Percentiles rank a stretch among this genome's conserved stretches.
Conservation (phyloP, 202 grass and related monocot species). For the Elaeis oleifera region DNA sequence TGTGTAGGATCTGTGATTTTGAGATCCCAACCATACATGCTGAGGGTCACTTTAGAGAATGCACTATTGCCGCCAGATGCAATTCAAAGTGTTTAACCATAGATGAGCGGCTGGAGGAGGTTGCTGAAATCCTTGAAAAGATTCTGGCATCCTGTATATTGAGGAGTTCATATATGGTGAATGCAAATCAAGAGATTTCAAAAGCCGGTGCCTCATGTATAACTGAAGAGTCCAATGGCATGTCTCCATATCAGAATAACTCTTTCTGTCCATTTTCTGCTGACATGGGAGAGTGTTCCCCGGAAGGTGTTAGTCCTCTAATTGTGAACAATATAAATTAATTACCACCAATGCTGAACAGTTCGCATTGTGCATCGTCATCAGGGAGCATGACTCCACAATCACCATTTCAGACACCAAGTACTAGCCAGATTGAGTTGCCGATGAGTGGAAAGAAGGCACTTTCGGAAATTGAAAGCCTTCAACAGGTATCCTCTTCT, state of each 20-base stretch:
- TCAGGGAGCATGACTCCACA: conserved; percentile 48
- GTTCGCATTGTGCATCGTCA: conserved; percentile 22
- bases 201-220: conserved; percentile 32
- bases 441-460: conserved; percentile 53
- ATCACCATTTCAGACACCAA: conserved; percentile 58
- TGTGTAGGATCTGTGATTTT: conserved; percentile 91
- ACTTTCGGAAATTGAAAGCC: conserved; percentile 71
- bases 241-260: conserved; percentile 30
- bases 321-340: conserved; percentile 8
- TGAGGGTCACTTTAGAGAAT: conserved; percentile 57
- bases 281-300: conserved; percentile 41
- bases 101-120: conserved; percentile 54
- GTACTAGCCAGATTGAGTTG: conserved; percentile 59
- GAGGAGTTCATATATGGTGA: conserved; percentile 21
- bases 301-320: conserved; percentile 27
- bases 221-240: conserved; percentile 23
- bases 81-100: conserved; percentile 68
- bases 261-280: conserved; percentile 25
- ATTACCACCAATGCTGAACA: conserved; percentile 7
- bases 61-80: conserved; percentile 77
- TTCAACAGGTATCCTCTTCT: conserved; percentile 57
- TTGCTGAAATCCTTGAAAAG: conserved; percentile 60
- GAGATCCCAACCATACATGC: conserved; percentile 73
- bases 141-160: conserved; percentile 44
- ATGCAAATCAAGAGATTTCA: conserved; percentile 24